Base-by-base conservation (phyloP, 306 rosid genomes). In the Glycine latifolia region DNA sequence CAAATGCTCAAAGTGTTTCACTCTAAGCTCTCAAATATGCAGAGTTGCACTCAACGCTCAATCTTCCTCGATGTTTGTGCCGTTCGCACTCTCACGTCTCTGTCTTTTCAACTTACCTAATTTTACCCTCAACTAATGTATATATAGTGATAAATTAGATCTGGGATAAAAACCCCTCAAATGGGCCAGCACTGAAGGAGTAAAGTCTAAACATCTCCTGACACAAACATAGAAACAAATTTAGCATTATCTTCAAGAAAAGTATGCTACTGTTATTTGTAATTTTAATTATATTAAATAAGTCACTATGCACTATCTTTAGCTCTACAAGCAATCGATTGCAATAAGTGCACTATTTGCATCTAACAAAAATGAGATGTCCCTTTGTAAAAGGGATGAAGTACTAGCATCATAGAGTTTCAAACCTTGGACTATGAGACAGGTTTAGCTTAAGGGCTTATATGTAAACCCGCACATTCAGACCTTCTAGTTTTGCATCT, bases 391-490 rank as follows among this genome's bases (percentile, higher is more conserved):
- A 39, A 76, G 52, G 53, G 14, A 20, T 43, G 75, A 77, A 79
- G 55, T 48, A 41, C 37, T 39, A 37, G 73, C 63, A 65, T 12
- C 63, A 65, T n/a, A 76, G 74, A 76, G 59, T 49, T 67, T 78
- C 87, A 63, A 70, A 92, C 98, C 98, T 91, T 82, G 43, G 75
- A 75, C 56, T 68, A 80, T 58, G 76, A 74, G 81, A 80, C 62
- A 20, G 77, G 85, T 37, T 78, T 69, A 76, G 84, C 85, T 61
- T 80, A 82, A 43, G 91, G 72, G 82, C 81, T 83, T 81, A 86
- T 75, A 81, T 90, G 92, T 43, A 79, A 90, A 81, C 87, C 97
- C 69, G 80, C 87, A 79, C 89, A 86, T 83, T 87, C 97, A 84
- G 79, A 48, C 79, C 89, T 16, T 87, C 91, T 41, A 63, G 75